Percentiles rank a stretch among this genome's conserved stretches.
Conservation (phyloP, 2,329 filamentous ascomycete species). For the Apiospora koreana region DNA sequence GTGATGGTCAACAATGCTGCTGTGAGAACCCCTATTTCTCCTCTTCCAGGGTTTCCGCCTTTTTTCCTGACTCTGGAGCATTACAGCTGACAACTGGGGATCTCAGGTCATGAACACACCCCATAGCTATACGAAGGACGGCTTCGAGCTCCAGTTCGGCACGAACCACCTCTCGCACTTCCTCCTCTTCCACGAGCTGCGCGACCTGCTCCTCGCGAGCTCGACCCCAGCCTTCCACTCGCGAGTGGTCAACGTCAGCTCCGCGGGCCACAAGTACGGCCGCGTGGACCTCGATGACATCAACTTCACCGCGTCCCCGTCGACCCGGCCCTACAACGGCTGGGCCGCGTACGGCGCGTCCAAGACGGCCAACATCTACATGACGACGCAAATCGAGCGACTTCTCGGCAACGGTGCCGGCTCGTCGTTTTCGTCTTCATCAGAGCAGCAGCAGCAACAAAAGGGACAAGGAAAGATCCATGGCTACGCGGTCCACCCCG, state of each 20-base stretch:
- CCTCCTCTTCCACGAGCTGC: conserved; percentile 5
- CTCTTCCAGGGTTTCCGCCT: neutral
- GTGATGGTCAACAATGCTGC: conserved; percentile 12
- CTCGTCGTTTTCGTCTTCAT: neutral
- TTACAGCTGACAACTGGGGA: conserved; percentile 22
- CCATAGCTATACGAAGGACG: neutral
- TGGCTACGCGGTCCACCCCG: conserved; percentile 45
- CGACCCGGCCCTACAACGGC: conserved; percentile 27
- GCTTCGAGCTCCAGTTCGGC: conserved; percentile 11
- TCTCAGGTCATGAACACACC: conserved; percentile 16
- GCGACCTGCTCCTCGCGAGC: conserved; percentile 29
- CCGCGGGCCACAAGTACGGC: conserved; percentile 13
- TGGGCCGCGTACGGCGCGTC: conserved; percentile 43
- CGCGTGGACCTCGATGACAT: conserved; percentile 17
- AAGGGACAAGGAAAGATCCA: conserved; percentile 43
- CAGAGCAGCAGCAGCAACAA: neutral
- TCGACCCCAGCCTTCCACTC: conserved; percentile 25
- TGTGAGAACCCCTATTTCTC: conserved; percentile 19
- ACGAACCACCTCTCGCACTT: conserved; percentile 13
- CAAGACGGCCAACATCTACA: conserved; percentile 42
- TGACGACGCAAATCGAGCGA: conserved; percentile 49
- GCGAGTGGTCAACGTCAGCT: conserved; percentile 20
- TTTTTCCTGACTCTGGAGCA: neutral
- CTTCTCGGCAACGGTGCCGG: conserved; percentile 34
- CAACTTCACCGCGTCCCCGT: conserved; percentile 20